A percentile compares a stretch with the other conserved stretches of the same genome.
Evolutionary conservation across 1,284 basidiomycete species (phyloP).

Genomic region (Abortiporus biennis): DNA sequence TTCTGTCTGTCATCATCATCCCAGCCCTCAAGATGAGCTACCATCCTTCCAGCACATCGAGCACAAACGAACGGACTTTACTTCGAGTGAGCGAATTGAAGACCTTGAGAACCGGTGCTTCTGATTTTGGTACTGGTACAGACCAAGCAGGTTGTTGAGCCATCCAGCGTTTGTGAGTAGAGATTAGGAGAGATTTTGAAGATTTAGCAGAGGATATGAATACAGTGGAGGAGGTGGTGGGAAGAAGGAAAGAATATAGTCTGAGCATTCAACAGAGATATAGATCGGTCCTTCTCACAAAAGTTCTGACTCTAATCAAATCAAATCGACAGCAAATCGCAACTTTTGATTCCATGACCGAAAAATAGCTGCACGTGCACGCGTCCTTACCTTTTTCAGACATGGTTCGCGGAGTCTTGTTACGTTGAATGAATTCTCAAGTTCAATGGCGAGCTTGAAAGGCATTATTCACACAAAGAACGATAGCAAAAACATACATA

Average conservation of each 20-base stretch:
- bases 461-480: no score
- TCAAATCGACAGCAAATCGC: no score
- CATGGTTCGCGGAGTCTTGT: no score
- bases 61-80: constrained; percentile 74
- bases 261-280: constrained; percentile 1
- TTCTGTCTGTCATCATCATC: constrained; percentile 50
- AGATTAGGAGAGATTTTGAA: constrained; percentile 31
- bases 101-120: constrained; percentile 72
- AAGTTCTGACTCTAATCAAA: no score
- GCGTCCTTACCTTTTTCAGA: no score
- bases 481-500: no score
- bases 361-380: no score
- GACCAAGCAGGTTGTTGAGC: constrained; percentile 51
- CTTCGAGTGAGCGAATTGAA: constrained; percentile 93
- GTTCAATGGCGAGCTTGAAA: no score
- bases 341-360: no score
- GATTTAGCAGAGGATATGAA: not conserved
- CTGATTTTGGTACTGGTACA: constrained; percentile 37
- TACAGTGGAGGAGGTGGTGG: not conserved
- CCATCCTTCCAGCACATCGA: constrained; percentile 1
- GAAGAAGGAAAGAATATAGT: not conserved
- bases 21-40: not conserved
- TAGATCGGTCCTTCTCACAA: no score
- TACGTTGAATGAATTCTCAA: no score
- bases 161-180: no score